These are phyloP conservation scores for Russula vinacea DNA, from an alignment of 768 basidiomycete genomes.

Conservation along the genomic window DNA sequence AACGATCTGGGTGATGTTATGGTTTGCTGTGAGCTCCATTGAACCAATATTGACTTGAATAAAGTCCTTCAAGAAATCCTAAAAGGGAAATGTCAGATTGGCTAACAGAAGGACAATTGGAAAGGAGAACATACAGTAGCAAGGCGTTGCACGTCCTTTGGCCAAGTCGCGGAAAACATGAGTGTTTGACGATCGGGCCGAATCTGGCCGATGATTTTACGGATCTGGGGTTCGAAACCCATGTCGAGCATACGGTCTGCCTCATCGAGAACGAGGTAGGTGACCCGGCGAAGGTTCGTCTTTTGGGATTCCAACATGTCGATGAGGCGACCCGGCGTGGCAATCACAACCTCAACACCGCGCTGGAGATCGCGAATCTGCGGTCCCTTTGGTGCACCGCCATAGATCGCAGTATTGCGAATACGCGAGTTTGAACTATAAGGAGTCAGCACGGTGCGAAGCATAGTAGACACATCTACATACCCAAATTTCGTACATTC, in stretches of 20 bases:
- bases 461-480: constrained; percentile 32
- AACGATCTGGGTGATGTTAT: constrained; percentile 94
- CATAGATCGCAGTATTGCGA: constrained; percentile 98
- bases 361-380: constrained; percentile 97
- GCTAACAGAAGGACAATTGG: neutral
- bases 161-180: constrained; percentile 99
- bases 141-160: constrained; percentile 97
- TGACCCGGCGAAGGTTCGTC: constrained; percentile 93
- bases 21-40: constrained; percentile 96
- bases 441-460: constrained; percentile 14
- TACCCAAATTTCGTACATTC: constrained; percentile 98
- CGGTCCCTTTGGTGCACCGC: constrained; percentile 97
- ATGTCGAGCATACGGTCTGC: constrained; percentile 99
- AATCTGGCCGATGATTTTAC: constrained; percentile 96
- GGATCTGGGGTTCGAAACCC: constrained; percentile 99
- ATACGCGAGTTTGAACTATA: constrained; percentile 84
- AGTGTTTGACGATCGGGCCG: constrained; percentile 97
- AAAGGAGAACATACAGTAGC: constrained; percentile 60
- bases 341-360: constrained; percentile 96
- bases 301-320: constrained; percentile 98
- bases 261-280: constrained; percentile 98
- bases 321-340: constrained; percentile 99
- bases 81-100: neutral
- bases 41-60: constrained; percentile 99
- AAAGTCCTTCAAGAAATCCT: constrained; percentile 95